Percentiles rank a stretch among this genome's conserved stretches.
phyloP scores from a whole-genome alignment of 208 protist species.

The Wallacemonas rigidus region DNA sequence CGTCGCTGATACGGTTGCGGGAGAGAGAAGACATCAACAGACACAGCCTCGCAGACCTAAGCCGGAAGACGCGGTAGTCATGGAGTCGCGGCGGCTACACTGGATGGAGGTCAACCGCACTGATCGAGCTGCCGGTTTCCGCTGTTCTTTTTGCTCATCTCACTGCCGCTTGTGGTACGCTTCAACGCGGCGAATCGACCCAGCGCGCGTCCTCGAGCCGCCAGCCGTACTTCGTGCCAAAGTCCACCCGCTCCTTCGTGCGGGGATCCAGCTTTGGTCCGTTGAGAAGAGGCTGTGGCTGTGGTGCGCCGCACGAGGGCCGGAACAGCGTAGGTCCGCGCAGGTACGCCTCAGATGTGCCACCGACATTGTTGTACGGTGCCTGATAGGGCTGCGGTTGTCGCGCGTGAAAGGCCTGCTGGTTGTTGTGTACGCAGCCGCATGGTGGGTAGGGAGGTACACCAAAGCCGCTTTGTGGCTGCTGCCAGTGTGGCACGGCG shows the following conservation, averaged over 20 bases:
- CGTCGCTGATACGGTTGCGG: too few relatives aligned
- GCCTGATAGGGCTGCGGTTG: neutral
- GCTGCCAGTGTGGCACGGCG: too few relatives aligned
- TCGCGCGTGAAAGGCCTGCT: too few relatives aligned
- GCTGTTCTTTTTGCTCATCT: neutral
- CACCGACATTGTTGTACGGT: neutral
- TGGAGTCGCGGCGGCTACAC: too few relatives aligned
- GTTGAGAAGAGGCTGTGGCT: neutral
- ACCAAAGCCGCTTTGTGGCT: too few relatives aligned
- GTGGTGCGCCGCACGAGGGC: neutral
- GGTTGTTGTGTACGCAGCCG: too few relatives aligned
- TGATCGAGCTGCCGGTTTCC: neutral
- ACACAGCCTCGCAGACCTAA: too few relatives aligned
- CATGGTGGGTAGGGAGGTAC: too few relatives aligned
- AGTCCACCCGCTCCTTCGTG: neutral
- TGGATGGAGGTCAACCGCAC: too few relatives aligned
- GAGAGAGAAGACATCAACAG: too few relatives aligned
- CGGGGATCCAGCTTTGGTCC: neutral
- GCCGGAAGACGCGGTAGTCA: too few relatives aligned
- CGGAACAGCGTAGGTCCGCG: neutral
- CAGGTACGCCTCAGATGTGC: neutral
- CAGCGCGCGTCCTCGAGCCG: neutral
- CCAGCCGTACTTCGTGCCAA: neutral
- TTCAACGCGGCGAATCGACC: neutral
- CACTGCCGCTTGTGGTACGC: neutral